phyloP scores from a whole-genome alignment of 2,329 filamentous ascomycete genomes.

The Mycosphaerella sp. region DNA sequence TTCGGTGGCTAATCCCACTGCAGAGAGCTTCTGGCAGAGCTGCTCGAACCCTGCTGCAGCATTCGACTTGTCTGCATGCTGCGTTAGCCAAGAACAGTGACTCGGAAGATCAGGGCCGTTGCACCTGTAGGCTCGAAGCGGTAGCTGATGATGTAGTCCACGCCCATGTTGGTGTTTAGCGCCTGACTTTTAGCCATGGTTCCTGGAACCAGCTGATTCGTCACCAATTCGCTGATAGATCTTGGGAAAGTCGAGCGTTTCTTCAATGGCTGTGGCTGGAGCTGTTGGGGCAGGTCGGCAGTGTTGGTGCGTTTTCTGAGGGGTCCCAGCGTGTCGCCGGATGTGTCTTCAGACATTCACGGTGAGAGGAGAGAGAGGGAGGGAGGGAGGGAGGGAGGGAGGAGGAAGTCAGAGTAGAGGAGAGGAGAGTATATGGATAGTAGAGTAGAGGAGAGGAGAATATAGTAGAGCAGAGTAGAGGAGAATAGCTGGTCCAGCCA shows the following conservation, averaged over 20 bases:
- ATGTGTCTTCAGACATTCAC: constrained; percentile 18
- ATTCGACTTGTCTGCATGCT: constrained; percentile 55
- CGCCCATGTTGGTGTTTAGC: constrained; percentile 54
- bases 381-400: neutral
- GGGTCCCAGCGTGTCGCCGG: constrained; percentile 16
- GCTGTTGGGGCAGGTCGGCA: too few relatives aligned
- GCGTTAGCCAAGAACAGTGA: neutral
- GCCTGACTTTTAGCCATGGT: constrained; percentile 33
- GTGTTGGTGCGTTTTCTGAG: neutral
- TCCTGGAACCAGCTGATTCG: constrained; percentile 28
- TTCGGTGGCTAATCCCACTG: constrained; percentile 78
- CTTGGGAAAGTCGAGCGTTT: constrained; percentile 23
- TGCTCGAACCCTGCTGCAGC: constrained; percentile 71
- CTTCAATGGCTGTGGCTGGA: constrained; percentile 8
- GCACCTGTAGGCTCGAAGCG: constrained; percentile 62
- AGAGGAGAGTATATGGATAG: constrained; percentile 4
- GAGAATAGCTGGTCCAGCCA: constrained; percentile 14
- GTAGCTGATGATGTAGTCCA: constrained; percentile 86
- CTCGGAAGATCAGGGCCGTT: neutral
- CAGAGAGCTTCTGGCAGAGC: constrained; percentile 67
- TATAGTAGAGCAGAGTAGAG: neutral
- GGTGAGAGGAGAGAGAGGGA: neutral
- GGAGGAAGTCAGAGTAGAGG: neutral
- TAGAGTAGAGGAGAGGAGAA: constrained; percentile 1
- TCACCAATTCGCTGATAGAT: constrained; percentile 29